Conservation (phyloP, 78 protist species). For the Dictyostelium intermedium region DNA sequence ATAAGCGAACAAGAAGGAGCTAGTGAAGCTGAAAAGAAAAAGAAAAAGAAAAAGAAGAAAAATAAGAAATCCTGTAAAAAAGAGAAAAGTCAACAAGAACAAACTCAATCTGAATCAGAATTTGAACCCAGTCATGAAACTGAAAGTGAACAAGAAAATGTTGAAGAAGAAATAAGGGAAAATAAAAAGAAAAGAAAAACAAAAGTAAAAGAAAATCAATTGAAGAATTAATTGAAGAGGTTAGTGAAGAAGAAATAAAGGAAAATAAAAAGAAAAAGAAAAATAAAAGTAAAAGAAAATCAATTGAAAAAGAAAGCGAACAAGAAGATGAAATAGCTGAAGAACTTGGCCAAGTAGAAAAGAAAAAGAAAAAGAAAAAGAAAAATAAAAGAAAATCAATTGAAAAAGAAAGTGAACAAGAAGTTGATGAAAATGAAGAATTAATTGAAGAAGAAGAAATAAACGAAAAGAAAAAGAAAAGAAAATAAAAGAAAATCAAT, state of each 20-base stretch:
- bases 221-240: not conserved
- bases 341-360: not conserved
- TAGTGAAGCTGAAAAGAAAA: not conserved
- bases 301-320: not conserved
- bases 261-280: too few relatives aligned
- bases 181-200: not conserved
- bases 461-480: too few relatives aligned
- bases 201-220: too few relatives aligned
- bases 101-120: not conserved
- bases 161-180: not conserved
- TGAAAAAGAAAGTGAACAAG: too few relatives aligned
- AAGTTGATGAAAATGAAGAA: too few relatives aligned
- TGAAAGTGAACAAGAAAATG: not conserved
- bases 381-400: too few relatives aligned
- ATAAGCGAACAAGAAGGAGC: too few relatives aligned
- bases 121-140: not conserved
- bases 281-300: not conserved
- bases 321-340: not conserved
- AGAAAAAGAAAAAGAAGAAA: not conserved
- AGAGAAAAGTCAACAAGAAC: too few relatives aligned
- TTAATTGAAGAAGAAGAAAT: not conserved
- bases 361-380: not conserved
- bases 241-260: too few relatives aligned
- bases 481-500: not conserved
- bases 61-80: too few relatives aligned